Conservation (phyloP, 202 grass and related monocot species). For the Digitaria exilis region DNA sequence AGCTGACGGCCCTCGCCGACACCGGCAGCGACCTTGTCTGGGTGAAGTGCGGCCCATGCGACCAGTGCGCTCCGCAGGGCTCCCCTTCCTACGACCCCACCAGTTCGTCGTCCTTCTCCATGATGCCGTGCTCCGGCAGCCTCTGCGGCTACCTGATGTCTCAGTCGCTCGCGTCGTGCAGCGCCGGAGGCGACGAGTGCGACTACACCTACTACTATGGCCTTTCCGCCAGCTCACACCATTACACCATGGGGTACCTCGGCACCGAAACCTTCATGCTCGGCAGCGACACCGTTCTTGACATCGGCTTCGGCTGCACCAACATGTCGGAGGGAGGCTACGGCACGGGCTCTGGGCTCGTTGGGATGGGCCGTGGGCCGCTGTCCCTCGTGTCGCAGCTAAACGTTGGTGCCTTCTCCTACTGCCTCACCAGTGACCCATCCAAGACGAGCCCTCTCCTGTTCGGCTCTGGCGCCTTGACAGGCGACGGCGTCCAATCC, state of each 20-base stretch:
- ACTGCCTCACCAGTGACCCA: constrained; percentile 22
- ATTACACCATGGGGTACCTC: constrained; percentile 21
- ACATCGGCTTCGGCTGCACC: too few species aligned
- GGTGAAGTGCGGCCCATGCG: not conserved
- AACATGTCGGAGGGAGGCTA: not conserved
- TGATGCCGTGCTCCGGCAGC: not conserved
- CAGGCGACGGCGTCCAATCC: not conserved
- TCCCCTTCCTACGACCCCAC: not conserved
- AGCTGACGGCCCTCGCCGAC: not conserved
- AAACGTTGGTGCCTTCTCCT: constrained; percentile 19
- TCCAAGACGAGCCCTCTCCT: constrained; percentile 37
- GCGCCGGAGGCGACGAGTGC: too few species aligned
- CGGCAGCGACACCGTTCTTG: too few species aligned
- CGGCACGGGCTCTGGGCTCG: not conserved
- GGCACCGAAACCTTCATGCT: not conserved
- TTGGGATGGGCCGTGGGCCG: constrained; percentile 15
- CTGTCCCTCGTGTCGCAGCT: constrained; percentile 9
- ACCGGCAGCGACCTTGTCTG: too few species aligned
- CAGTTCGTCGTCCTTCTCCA: not conserved
- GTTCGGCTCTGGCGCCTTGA: constrained; percentile 15
- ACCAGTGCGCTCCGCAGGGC: not conserved
- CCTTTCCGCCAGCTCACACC: too few species aligned
- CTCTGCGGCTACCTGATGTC: too few species aligned
- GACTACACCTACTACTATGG: too few species aligned
- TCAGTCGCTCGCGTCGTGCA: too few species aligned